A percentile compares a stretch with the other conserved stretches of the same genome.
phyloP scores from a whole-genome alignment of 805 yeast genomes.

The Sugiyamaella marilandica region DNA sequence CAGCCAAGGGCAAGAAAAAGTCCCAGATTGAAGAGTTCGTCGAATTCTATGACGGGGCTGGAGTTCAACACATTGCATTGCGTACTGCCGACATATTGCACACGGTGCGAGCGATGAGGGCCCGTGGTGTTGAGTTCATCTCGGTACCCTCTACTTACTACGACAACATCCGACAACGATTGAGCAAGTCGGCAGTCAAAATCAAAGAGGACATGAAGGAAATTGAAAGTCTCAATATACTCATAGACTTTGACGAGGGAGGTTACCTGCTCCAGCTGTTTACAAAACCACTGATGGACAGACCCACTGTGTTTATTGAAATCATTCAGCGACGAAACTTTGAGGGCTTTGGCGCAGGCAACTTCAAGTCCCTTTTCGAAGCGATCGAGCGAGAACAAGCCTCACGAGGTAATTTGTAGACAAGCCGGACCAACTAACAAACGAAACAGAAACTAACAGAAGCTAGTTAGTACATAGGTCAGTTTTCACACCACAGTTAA shows the following conservation, averaged over 20 bases:
- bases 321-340: constrained; percentile 75
- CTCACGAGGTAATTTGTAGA: constrained; percentile 53
- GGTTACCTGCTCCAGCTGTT: constrained; percentile 80
- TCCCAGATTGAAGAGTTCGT: constrained; percentile 82
- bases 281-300: constrained; percentile 67
- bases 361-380: constrained; percentile 76
- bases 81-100: constrained; percentile 55
- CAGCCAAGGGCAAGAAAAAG: constrained; percentile 59
- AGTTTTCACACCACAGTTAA: too few relatives aligned
- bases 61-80: constrained; percentile 79
- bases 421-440: not conserved
- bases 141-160: constrained; percentile 57
- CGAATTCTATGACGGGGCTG: constrained; percentile 72
- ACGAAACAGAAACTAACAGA: too few relatives aligned
- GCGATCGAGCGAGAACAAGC: constrained; percentile 74
- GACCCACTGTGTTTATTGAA: constrained; percentile 81
- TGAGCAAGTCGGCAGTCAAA: constrained; percentile 41
- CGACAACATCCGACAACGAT: constrained; percentile 41
- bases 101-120: constrained; percentile 48
- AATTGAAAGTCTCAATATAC: constrained; percentile 45
- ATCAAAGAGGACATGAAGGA: constrained; percentile 50
- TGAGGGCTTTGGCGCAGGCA: constrained; percentile 86
- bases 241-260: constrained; percentile 71
- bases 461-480: too few relatives aligned
- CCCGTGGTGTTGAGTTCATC: constrained; percentile 70